Percentiles rank a stretch among this genome's conserved stretches.
phyloP scores from a whole-genome alignment of 116 monocot species.

The Trichopus zeylanicus region DNA sequence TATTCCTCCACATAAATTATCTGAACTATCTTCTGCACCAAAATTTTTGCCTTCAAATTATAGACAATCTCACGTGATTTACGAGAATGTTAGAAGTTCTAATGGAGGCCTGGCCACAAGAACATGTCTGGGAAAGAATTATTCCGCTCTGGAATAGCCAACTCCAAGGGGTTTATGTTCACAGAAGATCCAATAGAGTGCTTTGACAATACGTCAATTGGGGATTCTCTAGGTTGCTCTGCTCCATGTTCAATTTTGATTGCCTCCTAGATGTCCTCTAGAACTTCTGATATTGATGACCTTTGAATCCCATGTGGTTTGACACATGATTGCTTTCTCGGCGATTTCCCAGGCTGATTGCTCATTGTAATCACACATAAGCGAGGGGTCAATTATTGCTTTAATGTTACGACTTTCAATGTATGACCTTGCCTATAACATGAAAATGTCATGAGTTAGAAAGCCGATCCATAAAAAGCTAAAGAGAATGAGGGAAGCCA shows the following conservation, averaged over 20 bases:
- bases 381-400: conserved; percentile 59
- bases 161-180: conserved; percentile 28
- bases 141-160: conserved; percentile 25
- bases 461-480: too few relatives aligned
- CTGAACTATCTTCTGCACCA: too few relatives aligned
- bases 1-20: too few relatives aligned
- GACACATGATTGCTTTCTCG: conserved; percentile 63
- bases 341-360: conserved; percentile 94
- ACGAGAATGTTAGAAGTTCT: not conserved
- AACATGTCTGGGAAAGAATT: conserved; percentile 30
- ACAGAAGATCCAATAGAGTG: conserved; percentile 32
- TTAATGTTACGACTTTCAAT: conserved; percentile 77
- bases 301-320: conserved; percentile 63
- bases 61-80: too few relatives aligned
- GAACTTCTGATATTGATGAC: conserved; percentile 76
- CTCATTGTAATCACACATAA: conserved; percentile 40
- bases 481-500: too few relatives aligned
- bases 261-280: conserved; percentile 80
- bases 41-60: too few relatives aligned
- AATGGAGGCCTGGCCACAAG: conserved; percentile 29
- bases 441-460: too few relatives aligned
- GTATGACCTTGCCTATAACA: conserved; percentile 62
- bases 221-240: conserved; percentile 11
- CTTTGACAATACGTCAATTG: conserved; percentile 20
- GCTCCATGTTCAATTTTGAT: conserved; percentile 50